Base-by-base conservation (phyloP, 2,329 filamentous ascomycete genomes). In the Colletotrichum navitas region DNA sequence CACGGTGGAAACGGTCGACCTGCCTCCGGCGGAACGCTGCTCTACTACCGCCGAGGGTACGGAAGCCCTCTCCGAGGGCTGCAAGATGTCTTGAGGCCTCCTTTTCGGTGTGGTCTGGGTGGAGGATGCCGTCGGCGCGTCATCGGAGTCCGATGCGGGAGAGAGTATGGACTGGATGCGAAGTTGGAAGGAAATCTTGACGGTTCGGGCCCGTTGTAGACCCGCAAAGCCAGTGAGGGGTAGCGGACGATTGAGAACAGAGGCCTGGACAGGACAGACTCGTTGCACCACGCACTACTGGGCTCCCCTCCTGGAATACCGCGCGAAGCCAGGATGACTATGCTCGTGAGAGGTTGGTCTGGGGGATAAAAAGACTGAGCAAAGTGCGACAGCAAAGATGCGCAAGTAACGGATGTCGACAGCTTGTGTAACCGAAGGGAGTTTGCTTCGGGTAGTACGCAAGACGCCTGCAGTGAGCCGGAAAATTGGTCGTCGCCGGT, bases 161-260 rank as follows among this genome's bases (percentile, higher is more conserved):
- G 85, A 86, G 78, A 87, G 80, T 77, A 87, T 86, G 59, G 85
- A 86, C 77, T 86, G 81, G 72, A 87, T 86, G 76, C 84, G 82
- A 74, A 86, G 80, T 81, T 84, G 84, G 73, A 83, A 85, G 75
- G 84, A 81, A 84, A 86, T 86, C 75, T 81, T 86, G 83, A 77
- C 84, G 83, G 80, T 74, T 81, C 77, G 80, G 81, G 82, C 81
- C 83, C 78, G 77, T 72, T 72, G 71, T 72, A 72, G 70, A 71
- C 70, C 70, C 64, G 76, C 65, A 81, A 79, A 83, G 80, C 80
- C 80, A 41, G 47, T 47, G 47, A 71, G 60, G 55, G 59, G 47
- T 68, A 60, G 39, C 49, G 24, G 45, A 68, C 32, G 32, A 49
- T 68, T 34, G 36, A 32, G 56, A n/a, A 47, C 59, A 58, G 60